Percentiles rank a stretch among this genome's conserved stretches.
Evolutionary conservation across 2,329 filamentous ascomycete species (phyloP).

Genomic region (Tolypocladium ovalisporum): DNA sequence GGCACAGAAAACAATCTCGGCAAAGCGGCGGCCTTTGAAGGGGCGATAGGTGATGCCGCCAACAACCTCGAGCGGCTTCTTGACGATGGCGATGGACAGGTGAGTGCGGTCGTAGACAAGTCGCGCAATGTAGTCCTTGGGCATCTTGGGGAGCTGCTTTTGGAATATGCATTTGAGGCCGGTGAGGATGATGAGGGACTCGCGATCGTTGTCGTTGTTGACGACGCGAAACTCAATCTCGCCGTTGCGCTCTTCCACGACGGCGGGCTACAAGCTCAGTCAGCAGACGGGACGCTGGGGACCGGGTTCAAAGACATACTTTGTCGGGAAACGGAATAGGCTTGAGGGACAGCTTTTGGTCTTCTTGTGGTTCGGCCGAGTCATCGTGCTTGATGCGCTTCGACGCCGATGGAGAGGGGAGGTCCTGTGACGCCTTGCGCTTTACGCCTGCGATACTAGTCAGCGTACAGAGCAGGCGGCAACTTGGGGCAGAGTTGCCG

Average conservation of each 20-base stretch:
- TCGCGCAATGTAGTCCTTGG: constrained; percentile 95
- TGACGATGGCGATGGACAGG: constrained; percentile 92
- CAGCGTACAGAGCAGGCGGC: neutral
- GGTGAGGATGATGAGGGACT: constrained; percentile 88
- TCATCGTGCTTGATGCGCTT: constrained; percentile 52
- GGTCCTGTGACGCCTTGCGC: constrained; percentile 62
- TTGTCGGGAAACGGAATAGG: constrained; percentile 85
- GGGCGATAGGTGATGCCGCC: constrained; percentile 94
- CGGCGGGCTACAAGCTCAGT: constrained; percentile 52
- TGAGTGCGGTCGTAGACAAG: constrained; percentile 96
- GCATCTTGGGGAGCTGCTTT: constrained; percentile 98
- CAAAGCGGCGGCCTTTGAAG: constrained; percentile 84
- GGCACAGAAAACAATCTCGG: constrained; percentile 97
- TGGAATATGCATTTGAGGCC: constrained; percentile 97
- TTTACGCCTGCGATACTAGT: constrained; percentile 38
- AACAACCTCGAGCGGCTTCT: constrained; percentile 90
- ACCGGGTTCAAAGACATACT: constrained; percentile 29
- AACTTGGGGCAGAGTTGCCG: constrained; percentile 4
- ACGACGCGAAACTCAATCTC: constrained; percentile 97
- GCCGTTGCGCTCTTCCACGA: constrained; percentile 84
- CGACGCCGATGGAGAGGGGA: constrained; percentile 45
- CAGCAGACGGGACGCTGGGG: neutral
- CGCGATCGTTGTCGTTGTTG: constrained; percentile 84
- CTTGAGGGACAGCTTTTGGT: constrained; percentile 42
- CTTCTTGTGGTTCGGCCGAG: constrained; percentile 13